Conservation (phyloP, 768 basidiomycete genomes). For the Podaxis carcinomalis region DNA sequence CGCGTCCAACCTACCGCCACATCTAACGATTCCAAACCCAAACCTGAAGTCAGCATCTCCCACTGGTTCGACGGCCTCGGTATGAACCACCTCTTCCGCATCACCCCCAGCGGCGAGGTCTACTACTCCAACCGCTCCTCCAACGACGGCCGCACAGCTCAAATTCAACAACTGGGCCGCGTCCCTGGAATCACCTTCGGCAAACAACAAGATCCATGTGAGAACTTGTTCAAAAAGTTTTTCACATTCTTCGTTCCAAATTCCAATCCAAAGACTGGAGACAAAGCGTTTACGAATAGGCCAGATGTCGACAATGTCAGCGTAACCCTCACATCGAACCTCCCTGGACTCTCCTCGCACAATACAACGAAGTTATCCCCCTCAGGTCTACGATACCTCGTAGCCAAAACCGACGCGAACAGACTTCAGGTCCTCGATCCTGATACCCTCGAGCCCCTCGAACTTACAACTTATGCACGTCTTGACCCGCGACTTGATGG, state of each 20-base stretch:
- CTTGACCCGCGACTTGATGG: neutral
- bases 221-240: constrained; percentile 4
- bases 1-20: neutral
- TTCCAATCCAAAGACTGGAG: neutral
- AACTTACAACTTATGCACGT: neutral
- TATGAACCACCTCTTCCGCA: constrained; percentile 4
- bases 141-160: neutral
- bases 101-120: constrained; percentile 2
- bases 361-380: neutral
- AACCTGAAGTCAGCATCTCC: neutral
- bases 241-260: neutral
- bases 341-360: constrained; percentile 5
- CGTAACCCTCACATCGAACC: constrained; percentile 2
- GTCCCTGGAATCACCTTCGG: neutral
- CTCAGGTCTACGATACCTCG: neutral
- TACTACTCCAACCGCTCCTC: constrained; percentile 7
- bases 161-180: constrained; percentile 1
- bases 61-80: constrained; percentile 5
- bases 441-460: neutral
- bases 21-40: neutral
- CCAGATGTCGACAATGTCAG: constrained; percentile 1
- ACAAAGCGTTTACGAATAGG: neutral
- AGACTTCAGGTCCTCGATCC: constrained; percentile 1
- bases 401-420: constrained; percentile 4
- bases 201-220: neutral